Conservation (phyloP, 2,329 filamentous ascomycete species). For the Lojkania enalia region DNA sequence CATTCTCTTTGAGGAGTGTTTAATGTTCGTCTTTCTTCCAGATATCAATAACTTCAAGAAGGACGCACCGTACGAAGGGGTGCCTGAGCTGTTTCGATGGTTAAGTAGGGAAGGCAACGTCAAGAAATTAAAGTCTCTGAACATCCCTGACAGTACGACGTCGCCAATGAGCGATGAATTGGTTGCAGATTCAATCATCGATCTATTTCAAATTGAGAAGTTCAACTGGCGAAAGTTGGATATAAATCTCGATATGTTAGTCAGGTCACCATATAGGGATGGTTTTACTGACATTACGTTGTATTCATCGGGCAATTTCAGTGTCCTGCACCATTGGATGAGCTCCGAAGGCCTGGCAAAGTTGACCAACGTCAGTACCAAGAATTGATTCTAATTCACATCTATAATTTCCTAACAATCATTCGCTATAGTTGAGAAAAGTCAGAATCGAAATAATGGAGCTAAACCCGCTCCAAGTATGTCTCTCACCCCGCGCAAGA, state of each 20-base stretch:
- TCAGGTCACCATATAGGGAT: neutral
- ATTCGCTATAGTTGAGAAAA: neutral
- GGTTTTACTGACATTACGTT: neutral
- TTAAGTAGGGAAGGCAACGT: neutral
- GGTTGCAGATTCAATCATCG: neutral
- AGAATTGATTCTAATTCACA: no score
- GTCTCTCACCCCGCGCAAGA: no score
- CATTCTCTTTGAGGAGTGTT: neutral
- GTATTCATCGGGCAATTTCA: neutral
- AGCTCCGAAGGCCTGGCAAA: neutral
- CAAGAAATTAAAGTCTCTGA: neutral
- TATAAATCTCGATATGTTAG: slow-evolving; percentile 1
- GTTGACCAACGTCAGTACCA: neutral
- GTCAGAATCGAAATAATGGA: neutral
- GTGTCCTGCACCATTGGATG: neutral
- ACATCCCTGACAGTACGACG: slow-evolving; percentile 3
- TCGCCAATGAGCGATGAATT: slow-evolving; percentile 1
- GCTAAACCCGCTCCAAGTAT: neutral
- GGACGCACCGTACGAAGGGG: neutral
- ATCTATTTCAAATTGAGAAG: slow-evolving; percentile 1
- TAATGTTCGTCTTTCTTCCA: neutral
- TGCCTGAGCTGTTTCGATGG: neutral
- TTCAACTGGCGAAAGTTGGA: slow-evolving; percentile 4
- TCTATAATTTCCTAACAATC: neutral
- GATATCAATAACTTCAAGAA: neutral